Conservation (phyloP, 305 asterid species). For the Solanum aculeatissimum region DNA sequence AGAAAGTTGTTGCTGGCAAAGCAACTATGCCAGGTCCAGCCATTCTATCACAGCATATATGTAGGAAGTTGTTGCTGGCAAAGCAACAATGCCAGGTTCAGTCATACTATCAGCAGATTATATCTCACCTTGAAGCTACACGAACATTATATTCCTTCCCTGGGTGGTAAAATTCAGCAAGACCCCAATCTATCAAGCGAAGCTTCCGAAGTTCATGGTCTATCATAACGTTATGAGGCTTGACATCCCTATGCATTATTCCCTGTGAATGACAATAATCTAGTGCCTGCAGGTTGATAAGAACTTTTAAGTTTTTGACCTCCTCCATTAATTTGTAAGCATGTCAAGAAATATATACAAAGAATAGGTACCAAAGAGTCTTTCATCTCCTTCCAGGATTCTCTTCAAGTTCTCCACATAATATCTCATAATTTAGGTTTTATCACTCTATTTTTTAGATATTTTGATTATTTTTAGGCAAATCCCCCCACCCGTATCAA, state of each 20-base stretch:
- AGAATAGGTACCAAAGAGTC: not conserved
- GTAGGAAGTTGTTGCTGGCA: not conserved
- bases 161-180: conserved; percentile 93
- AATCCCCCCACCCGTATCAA: no score
- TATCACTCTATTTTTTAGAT: no score
- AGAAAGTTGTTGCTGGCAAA: not conserved
- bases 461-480: no score
- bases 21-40: not conserved
- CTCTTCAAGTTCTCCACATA: no score
- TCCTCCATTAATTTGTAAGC: not conserved
- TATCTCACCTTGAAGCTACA: conserved; percentile 79
- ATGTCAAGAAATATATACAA: not conserved
- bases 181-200: conserved; percentile 92
- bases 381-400: no score
- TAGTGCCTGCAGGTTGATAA: conserved; percentile 48
- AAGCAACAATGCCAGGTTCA: not conserved
- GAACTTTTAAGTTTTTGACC: not conserved
- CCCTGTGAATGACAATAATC: conserved; percentile 95
- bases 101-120: not conserved
- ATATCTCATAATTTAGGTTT: no score
- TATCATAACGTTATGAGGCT: conserved; percentile 93
- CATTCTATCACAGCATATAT: not conserved
- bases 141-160: conserved; percentile 87
- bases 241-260: conserved; percentile 94
- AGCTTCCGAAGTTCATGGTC: conserved; percentile 87